Evolutionary conservation across 75 land plant genomes (phyloP).

Genomic region (Picea sitchensis): DNA sequence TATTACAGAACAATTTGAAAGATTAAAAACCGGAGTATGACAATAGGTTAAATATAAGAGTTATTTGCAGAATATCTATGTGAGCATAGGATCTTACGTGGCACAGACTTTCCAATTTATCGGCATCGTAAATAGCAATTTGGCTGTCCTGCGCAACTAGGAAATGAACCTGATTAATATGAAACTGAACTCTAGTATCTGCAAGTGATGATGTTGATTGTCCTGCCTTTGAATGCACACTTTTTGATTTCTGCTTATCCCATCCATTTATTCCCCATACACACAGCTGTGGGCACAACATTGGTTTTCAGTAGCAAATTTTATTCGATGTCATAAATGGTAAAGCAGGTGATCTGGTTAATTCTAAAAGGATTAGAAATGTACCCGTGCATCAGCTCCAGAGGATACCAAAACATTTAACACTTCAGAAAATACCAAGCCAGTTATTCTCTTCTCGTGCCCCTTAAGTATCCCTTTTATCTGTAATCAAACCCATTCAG

Average conservation of each 20-base stretch:
- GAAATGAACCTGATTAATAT: constrained; percentile 46
- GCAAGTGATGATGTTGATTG: constrained; percentile 26
- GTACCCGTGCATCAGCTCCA: constrained; percentile 74
- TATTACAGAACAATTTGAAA: background rate
- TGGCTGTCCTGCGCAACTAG: constrained; percentile 52
- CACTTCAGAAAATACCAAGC: constrained; percentile 58
- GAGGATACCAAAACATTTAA: constrained; percentile 65
- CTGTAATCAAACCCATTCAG: background rate
- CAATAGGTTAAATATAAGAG: background rate
- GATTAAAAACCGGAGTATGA: background rate
- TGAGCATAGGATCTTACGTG: constrained; percentile 23
- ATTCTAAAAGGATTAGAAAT: background rate
- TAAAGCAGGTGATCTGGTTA: background rate
- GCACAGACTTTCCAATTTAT: constrained; percentile 44
- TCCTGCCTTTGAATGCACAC: constrained; percentile 50
- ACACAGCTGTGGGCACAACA: constrained; percentile 46
- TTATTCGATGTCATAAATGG: background rate
- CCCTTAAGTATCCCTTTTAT: constrained; percentile 35
- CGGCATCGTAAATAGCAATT: constrained; percentile 48
- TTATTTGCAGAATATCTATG: background rate
- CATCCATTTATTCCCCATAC: constrained; percentile 65
- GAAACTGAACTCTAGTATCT: constrained; percentile 56
- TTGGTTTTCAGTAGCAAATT: background rate
- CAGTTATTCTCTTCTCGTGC: constrained; percentile 59
- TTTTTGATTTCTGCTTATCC: constrained; percentile 57